A percentile compares a stretch with the other conserved stretches of the same genome.
Conservation (phyloP, 495 filamentous ascomycete species). For the Tuber microsphaerosporum region DNA sequence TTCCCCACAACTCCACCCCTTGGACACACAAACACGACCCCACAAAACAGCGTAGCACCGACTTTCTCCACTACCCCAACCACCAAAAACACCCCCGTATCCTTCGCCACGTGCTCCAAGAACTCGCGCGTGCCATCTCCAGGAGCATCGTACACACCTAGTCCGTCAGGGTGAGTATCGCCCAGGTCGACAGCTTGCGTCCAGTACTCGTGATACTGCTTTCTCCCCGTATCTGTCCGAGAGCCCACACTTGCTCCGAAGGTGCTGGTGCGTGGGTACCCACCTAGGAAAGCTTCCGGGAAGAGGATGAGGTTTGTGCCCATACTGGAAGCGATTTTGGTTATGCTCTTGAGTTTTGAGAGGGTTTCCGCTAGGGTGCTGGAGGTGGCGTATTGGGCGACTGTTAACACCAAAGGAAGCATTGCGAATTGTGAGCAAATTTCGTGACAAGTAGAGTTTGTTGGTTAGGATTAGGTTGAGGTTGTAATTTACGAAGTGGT, state of each 20-base stretch:
- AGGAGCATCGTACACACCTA: conserved; percentile 28
- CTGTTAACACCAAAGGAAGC: conserved; percentile 57
- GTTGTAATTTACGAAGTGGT: background rate
- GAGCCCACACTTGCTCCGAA: conserved; percentile 71
- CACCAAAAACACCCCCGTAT: conserved; percentile 73
- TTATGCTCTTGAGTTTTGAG: conserved; percentile 53
- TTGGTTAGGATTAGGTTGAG: background rate
- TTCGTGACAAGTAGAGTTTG: background rate
- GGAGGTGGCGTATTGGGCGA: conserved; percentile 69
- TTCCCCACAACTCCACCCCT: conserved; percentile 66
- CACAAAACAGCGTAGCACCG: conserved; percentile 79
- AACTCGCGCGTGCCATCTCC: conserved; percentile 83
- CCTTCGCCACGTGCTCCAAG: conserved; percentile 63
- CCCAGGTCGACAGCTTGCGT: conserved; percentile 72
- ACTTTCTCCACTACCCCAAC: conserved; percentile 71
- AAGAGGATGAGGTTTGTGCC: conserved; percentile 74
- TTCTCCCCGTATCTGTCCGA: conserved; percentile 61
- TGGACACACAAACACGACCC: conserved; percentile 76
- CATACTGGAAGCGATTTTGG: conserved; percentile 48
- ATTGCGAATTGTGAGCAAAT: background rate
- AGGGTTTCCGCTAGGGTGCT: conserved; percentile 60
- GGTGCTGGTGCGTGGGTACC: conserved; percentile 76
- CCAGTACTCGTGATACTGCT: conserved; percentile 81
- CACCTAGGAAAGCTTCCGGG: conserved; percentile 88
- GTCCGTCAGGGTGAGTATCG: conserved; percentile 54